Base-by-base conservation (phyloP, 495 filamentous ascomycete genomes). In the Aspergillus affinis region DNA sequence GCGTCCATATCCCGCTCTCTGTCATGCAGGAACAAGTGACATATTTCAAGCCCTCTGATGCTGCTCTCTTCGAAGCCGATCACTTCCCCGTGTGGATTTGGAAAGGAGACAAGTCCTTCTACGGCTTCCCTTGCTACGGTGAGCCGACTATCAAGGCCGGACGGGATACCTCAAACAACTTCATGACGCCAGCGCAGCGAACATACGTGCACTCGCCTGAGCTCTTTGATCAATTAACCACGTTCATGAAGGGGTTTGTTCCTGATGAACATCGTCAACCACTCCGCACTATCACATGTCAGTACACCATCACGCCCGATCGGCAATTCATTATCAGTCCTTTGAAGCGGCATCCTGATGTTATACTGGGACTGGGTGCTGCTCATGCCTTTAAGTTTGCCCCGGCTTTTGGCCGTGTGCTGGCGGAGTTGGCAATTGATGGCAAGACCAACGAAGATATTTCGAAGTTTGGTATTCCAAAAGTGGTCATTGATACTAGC, bases 331-430 rank as follows among this genome's bases (percentile, higher is more conserved):
- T 72, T 13, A 68, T 72, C n/a, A 68, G 63, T 20, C 69, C 69
- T 2, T 41, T 72, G 48, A 61, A 66, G 4, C 64, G 56, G 15
- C 54, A 68, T n/a, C 53, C 45, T 5, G 65, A 70, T 52, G 60
- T 72, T 20, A 70, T 72, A 57, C 59, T 72, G 30, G 67, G 67
- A 0, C 26, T 72, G 41, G 69, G 69, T 26, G 67, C 67, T 44
- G 69, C 67, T 15, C 69, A 72, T 68, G 69, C 69, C 17, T 72
- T 72, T 53, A 72, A 72, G 20, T 72, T 72, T 58, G 67, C 67
- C 0, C 69, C 69, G 29, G 69, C 69, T 2, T 69, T 71, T 56
- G 69, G 69, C 4, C 63, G 69, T 32, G 67, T 61, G 12, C 48
- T 72, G 8, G 69, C 69, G 3, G 69, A 72, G 56, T 47, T 72